A percentile compares a stretch with the other conserved stretches of the same genome.
phyloP scores from a whole-genome alignment of 441 rosid species.

The Adansonia madagascariensis region DNA sequence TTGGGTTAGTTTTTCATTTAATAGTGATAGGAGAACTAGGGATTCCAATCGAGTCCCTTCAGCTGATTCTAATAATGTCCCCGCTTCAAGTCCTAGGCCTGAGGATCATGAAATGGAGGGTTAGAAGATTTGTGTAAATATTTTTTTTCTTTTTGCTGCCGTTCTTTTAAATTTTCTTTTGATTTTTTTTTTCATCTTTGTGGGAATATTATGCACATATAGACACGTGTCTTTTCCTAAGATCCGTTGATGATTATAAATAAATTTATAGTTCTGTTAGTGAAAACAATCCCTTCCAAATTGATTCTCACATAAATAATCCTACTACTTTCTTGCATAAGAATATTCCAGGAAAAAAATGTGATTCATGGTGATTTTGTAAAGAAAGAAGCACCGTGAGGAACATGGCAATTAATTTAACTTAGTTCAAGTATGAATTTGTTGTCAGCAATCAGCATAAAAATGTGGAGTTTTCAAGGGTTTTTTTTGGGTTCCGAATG shows the following conservation, averaged over 20 bases:
- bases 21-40: constrained; percentile 39
- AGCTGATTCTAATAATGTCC: constrained; percentile 30
- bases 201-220: constrained; percentile 13
- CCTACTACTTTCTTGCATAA: not conserved
- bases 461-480: not conserved
- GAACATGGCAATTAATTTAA: not conserved
- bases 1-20: constrained; percentile 47
- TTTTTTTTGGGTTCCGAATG: not conserved
- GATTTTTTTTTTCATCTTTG: not conserved
- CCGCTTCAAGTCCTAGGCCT: constrained; percentile 28
- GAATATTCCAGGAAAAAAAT: not conserved
- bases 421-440: not conserved
- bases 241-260: not conserved
- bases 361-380: not conserved
- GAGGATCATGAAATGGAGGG: constrained; percentile 36
- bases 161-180: not conserved
- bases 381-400: not conserved
- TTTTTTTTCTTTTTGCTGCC: not conserved
- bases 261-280: not conserved
- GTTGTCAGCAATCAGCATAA: not conserved
- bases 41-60: constrained; percentile 39
- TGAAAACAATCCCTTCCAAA: not conserved
- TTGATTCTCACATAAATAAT: not conserved
- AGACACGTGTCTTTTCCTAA: constrained; percentile 9
- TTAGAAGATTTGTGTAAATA: constrained; percentile 18